Evolutionary conservation across 257 asterid species (phyloP).

Genomic region (Oldenlandia corymbosa): DNA sequence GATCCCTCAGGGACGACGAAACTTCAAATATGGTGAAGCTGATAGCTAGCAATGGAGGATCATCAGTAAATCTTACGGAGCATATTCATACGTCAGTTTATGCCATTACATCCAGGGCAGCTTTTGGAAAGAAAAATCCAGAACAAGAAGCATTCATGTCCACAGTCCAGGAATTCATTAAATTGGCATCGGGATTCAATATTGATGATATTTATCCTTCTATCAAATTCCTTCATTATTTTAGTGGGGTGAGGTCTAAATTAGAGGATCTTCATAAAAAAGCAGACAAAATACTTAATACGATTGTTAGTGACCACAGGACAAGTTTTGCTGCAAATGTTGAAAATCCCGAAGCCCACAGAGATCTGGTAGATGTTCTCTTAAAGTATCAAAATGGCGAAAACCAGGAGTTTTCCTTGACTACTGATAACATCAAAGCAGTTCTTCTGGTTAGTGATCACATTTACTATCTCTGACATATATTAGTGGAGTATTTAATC

Average conservation of each 20-base stretch:
- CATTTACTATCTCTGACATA: too few relatives aligned
- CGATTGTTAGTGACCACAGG: slow-evolving; percentile 24
- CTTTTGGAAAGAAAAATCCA: slow-evolving; percentile 21
- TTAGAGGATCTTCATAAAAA: slow-evolving; percentile 14
- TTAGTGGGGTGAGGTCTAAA: slow-evolving; percentile 23
- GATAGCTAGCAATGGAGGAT: slow-evolving; percentile 18
- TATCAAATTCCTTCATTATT: slow-evolving; percentile 6
- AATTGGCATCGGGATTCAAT: slow-evolving; percentile 13
- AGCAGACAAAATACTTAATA: slow-evolving; percentile 22
- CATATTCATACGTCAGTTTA: slow-evolving; percentile 8
- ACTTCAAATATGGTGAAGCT: background rate
- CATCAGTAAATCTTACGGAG: slow-evolving; percentile 25
- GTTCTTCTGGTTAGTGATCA: slow-evolving; percentile 18
- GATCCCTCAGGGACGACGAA: slow-evolving; percentile 23
- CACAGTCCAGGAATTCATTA: background rate
- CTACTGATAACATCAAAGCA: slow-evolving; percentile 14
- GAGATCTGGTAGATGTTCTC: slow-evolving; percentile 23
- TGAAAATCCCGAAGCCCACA: background rate
- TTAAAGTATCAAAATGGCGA: slow-evolving; percentile 7
- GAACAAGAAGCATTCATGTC: slow-evolving; percentile 18
- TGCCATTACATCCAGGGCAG: slow-evolving; percentile 14
- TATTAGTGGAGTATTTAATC: too few relatives aligned
- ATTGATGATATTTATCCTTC: slow-evolving; percentile 18
- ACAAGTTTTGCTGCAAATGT: too few relatives aligned
- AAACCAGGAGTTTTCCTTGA: slow-evolving; percentile 12